phyloP scores from a whole-genome alignment of 225 moss, liverwort and hornwort genomes.

The Marchantia paleacea region DNA sequence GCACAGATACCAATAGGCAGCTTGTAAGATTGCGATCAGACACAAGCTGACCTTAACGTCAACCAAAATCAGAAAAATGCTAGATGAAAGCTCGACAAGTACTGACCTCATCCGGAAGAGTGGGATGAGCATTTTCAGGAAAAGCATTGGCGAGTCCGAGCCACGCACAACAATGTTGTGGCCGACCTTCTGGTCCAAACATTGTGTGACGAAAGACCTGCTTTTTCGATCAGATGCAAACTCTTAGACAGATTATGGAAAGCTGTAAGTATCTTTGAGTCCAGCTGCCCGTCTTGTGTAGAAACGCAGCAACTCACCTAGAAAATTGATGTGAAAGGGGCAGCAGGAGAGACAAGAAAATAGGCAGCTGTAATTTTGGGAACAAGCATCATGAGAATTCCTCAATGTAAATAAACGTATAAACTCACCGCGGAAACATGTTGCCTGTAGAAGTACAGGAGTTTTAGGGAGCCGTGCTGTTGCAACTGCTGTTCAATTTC shows the following conservation, averaged over 20 bases:
- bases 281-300: neutral
- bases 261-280: neutral
- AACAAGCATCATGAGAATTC: neutral
- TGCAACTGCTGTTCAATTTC: slow-evolving; percentile 90
- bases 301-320: neutral
- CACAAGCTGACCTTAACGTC: neutral
- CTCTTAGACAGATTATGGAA: neutral
- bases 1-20: neutral
- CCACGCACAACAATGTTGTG: slow-evolving; percentile 99
- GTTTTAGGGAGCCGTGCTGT: slow-evolving; percentile 82
- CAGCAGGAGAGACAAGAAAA: neutral
- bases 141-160: slow-evolving; percentile 82
- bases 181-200: slow-evolving; percentile 98
- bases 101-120: slow-evolving; percentile 79
- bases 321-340: neutral
- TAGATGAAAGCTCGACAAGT: neutral
- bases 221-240: neutral
- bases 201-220: slow-evolving; percentile 96
- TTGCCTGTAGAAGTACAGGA: slow-evolving; percentile 84
- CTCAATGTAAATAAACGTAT: neutral
- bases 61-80: neutral
- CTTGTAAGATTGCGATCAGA: neutral
- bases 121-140: slow-evolving; percentile 93
- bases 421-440: slow-evolving; percentile 83
- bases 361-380: neutral